Evolutionary conservation across 2,329 filamentous ascomycete genomes (phyloP), one percentile per base, ranked within the genome.

Genomic region (Microdochium paspali): DNA sequence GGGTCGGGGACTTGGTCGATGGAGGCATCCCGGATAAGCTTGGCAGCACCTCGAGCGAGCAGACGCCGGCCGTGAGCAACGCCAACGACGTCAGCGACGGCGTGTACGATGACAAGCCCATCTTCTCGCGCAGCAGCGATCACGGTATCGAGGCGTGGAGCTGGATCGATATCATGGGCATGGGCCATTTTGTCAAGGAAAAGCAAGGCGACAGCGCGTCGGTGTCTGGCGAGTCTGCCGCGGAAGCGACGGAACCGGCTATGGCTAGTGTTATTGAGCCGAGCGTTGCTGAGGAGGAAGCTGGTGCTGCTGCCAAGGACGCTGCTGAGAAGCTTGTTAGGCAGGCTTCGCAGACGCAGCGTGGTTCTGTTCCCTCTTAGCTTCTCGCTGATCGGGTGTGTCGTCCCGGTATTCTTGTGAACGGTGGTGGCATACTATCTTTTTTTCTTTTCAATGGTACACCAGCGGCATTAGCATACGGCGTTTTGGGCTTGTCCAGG

Each of bases 151-250:
- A 69, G 3, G 62, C 66, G 47, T 81, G 77, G 77, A 59, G 62
- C 39, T 76, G 70, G 70, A 70, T 80, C 50, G 71, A 79, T 45
- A 64, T 73, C 20, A 66, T 76, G 2, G 76, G 75, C 7, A 63
- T 78, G 51, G 77, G 70, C 24, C 54, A 53, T 10, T 51, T 60
- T 9, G 56, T 55, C 15, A 52, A 51, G 42, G 51, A 53, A 24
- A 52, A 47, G 28, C 52, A 51, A n/a, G 18, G 4, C 4, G 35
- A 40, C 15, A 21, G 18, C 18, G 18, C 15, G n/a, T 40, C 35
- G 18, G 18, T 40, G 4, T 20, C 35, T 7, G 35, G 12, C 35
- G 35, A 40, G 12, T 40, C 35, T 5, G 59, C 24, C 15, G 56
- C 44, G 1, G 60, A 58, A 28, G 51, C 54, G 15, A 52, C 54